Conservation (phyloP, 139 green algal genomes). For the Yamagishiella unicocca region DNA sequence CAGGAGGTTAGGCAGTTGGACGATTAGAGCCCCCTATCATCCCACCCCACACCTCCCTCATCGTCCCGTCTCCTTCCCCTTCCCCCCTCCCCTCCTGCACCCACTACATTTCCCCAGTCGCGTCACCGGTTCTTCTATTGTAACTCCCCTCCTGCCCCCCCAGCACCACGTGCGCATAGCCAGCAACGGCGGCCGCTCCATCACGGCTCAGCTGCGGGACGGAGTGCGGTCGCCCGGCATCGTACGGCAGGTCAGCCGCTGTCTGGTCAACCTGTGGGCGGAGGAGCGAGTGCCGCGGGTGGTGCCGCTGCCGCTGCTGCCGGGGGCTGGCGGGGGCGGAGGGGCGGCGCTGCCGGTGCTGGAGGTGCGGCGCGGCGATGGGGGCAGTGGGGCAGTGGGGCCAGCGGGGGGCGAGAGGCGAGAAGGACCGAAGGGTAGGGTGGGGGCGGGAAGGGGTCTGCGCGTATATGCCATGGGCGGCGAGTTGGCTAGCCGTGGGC, state of each 20-base stretch:
- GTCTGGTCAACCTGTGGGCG: constrained; percentile 50
- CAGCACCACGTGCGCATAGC: constrained; percentile 3
- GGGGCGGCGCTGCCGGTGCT: not conserved
- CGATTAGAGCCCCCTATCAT: not conserved
- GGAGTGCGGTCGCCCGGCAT: constrained; percentile 25
- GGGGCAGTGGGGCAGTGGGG: not conserved
- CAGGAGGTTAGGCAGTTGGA: not conserved
- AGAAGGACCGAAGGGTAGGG: no score
- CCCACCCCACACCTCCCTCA: not conserved
- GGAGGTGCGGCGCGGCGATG: not conserved
- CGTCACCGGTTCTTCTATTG: no score
- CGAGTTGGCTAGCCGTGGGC: no score
- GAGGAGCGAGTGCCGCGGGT: constrained; percentile 4
- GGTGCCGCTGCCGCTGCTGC: not conserved
- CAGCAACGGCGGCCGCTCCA: constrained; percentile 37
- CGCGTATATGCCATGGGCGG: no score
- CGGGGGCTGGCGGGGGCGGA: not conserved
- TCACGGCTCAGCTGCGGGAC: constrained; percentile 28
- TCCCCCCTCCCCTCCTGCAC: not conserved
- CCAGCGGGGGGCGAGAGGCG: no score
- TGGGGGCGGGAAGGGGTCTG: no score
- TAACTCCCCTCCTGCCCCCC: no score
- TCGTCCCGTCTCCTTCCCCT: not conserved
- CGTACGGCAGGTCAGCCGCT: constrained; percentile 27
- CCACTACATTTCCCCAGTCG: not conserved